Base-by-base conservation (phyloP, 164 flowering plant species). In the Berberis thunbergii region DNA sequence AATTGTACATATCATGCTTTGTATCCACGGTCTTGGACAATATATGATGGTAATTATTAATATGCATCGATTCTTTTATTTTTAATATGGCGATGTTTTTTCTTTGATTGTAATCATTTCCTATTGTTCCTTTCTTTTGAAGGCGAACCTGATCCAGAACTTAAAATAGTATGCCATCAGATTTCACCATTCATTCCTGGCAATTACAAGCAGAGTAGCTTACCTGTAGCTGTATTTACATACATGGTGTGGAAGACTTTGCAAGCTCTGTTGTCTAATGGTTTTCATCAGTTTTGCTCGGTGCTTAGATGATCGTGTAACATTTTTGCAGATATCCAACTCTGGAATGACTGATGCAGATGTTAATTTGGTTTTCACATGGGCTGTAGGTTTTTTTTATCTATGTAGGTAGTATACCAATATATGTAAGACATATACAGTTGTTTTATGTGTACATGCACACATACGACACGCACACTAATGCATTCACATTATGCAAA, bases 121-220 rank as follows among this genome's bases (percentile, higher is more conserved):
- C 38, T 12, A 40, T 8, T 49, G 52, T 39, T 26, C 69, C 45
- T 49, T 75, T 46, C 50, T 38, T 11, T 52, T 76, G 71, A 72
- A 94, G 99, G 95, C 69, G 97, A 87, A 84, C 96, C 97, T 71
- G 99, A 94, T 57, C 96, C 99, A 43, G 88, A 72, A 10, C 85
- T 94, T 49, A 85, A 56, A 75, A 85, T 91, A 59, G 93, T 86
- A 43, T 87, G 87, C 73, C 93, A 91, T 59, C 99, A 94, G 69
- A 79, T 94, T 49, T 94, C 99, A 58, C 99, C 99, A 49, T 54
- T 94, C 70, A 94, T 94, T 68, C 97, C 99, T 8, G 91, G 91
- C 71, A 94, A 94, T 70, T 94, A 94, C 64, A 84, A 78, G 75
- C 91, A 94, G 75, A 94, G 97, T 80, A 89, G 99, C 74, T 85